phyloP scores from a whole-genome alignment of 345 rosid species.

The Orychophragmus violaceus region DNA sequence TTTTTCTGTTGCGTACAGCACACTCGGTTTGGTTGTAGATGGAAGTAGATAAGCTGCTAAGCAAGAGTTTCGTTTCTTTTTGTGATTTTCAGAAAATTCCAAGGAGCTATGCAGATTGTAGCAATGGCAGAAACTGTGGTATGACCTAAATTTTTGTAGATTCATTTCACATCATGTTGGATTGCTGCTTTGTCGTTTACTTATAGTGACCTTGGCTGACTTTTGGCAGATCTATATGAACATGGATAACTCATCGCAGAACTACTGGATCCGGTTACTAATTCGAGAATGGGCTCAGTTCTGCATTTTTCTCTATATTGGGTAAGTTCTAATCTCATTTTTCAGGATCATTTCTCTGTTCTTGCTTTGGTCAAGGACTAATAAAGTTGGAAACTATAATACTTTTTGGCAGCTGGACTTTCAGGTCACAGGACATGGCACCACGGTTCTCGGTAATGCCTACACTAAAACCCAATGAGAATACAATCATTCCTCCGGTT shows the following conservation, averaged over 20 bases:
- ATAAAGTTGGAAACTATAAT: background rate
- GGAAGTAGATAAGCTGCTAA: constrained; percentile 1
- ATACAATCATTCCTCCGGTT: constrained; percentile 56
- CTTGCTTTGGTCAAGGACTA: constrained; percentile 3
- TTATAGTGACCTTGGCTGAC: background rate
- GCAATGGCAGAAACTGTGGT: constrained; percentile 82
- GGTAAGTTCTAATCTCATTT: constrained; percentile 38
- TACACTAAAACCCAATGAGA: constrained; percentile 47
- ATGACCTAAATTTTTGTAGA: background rate
- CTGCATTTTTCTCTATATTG: constrained; percentile 78
- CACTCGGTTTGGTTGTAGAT: background rate
- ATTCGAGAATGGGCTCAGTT: constrained; percentile 87
- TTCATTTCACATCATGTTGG: background rate
- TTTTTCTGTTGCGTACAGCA: background rate
- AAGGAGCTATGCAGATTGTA: constrained; percentile 84
- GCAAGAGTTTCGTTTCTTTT: background rate
- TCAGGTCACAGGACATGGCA: constrained; percentile 80
- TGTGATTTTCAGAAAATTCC: constrained; percentile 61
- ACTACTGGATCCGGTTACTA: constrained; percentile 74
- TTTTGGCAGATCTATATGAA: constrained; percentile 60
- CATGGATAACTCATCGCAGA: constrained; percentile 58
- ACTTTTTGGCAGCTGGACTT: constrained; percentile 75
- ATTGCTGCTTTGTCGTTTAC: background rate
- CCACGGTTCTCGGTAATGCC: constrained; percentile 84
- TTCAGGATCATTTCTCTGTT: background rate